Percentiles rank a stretch among this genome's conserved stretches.
Conservation (phyloP, 2,329 filamentous ascomycete genomes). For the Colletotrichum magnum region DNA sequence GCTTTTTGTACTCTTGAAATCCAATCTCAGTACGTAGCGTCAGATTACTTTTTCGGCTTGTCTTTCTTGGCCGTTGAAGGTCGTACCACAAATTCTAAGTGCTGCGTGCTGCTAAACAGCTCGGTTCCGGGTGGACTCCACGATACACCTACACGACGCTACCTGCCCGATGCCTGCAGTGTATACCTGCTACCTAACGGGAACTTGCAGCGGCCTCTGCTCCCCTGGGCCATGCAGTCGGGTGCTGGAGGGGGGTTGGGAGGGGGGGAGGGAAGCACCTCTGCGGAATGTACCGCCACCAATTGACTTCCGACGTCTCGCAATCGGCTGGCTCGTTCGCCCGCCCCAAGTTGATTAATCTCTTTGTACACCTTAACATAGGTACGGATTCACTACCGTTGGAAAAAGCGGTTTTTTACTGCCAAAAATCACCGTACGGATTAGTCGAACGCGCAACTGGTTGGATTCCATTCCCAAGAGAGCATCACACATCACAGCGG, state of each 20-base stretch:
- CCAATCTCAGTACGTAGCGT: too few relatives aligned
- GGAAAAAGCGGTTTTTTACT: not conserved
- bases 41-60: too few relatives aligned
- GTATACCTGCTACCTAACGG: slow-evolving; percentile 33
- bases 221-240: slow-evolving; percentile 22
- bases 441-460: slow-evolving; percentile 6
- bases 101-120: slow-evolving; percentile 15
- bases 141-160: slow-evolving; percentile 17
- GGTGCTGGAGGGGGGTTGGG: slow-evolving; percentile 12
- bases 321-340: slow-evolving; percentile 37
- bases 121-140: slow-evolving; percentile 13
- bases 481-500: not conserved
- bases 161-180: slow-evolving; percentile 26
- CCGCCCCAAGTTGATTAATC: not conserved
- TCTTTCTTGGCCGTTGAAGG: too few relatives aligned
- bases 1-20: too few relatives aligned
- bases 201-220: slow-evolving; percentile 33
- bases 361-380: not conserved
- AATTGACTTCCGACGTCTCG: slow-evolving; percentile 35
- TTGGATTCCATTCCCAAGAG: too few relatives aligned
- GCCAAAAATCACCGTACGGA: slow-evolving; percentile 5
- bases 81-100: too few relatives aligned
- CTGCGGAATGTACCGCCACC: slow-evolving; percentile 31
- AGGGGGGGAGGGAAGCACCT: slow-evolving; percentile 7
- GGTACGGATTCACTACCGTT: not conserved